These are phyloP conservation scores for Stenogyne calaminthoides DNA, from an alignment of 305 asterid species.

Conservation along the genomic window DNA sequence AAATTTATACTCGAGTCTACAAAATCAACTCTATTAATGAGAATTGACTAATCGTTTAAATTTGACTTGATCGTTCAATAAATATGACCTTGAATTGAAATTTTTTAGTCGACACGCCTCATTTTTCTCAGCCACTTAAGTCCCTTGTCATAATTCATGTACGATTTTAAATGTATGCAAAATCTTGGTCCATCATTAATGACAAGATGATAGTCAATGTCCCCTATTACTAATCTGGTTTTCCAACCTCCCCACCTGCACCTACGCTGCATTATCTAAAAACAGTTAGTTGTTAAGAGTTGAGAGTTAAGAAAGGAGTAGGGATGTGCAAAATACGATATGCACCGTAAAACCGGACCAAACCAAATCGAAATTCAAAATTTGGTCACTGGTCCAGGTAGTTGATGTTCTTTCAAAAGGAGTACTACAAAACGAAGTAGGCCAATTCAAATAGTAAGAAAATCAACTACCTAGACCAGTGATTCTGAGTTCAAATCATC, in stretches of 20 bases:
- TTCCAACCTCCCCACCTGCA: conserved; percentile 45
- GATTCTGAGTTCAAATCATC: neutral
- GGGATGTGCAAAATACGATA: no score
- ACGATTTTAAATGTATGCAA: neutral
- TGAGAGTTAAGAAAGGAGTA: neutral
- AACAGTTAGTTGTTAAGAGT: conserved; percentile 48
- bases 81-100: neutral
- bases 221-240: conserved; percentile 23
- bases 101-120: neutral
- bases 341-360: no score
- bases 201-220: conserved; percentile 28
- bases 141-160: conserved; percentile 15
- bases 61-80: conserved; percentile 12
- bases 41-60: neutral
- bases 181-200: conserved; percentile 37
- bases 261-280: conserved; percentile 51
- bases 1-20: neutral
- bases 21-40: neutral
- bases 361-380: no score
- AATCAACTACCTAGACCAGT: neutral
- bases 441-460: neutral
- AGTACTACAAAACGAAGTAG: no score
- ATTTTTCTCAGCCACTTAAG: conserved; percentile 2
- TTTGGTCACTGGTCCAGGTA: no score
- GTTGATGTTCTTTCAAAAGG: no score